Conservation (phyloP, 148 eudicot genomes). For the Cornus florida region DNA sequence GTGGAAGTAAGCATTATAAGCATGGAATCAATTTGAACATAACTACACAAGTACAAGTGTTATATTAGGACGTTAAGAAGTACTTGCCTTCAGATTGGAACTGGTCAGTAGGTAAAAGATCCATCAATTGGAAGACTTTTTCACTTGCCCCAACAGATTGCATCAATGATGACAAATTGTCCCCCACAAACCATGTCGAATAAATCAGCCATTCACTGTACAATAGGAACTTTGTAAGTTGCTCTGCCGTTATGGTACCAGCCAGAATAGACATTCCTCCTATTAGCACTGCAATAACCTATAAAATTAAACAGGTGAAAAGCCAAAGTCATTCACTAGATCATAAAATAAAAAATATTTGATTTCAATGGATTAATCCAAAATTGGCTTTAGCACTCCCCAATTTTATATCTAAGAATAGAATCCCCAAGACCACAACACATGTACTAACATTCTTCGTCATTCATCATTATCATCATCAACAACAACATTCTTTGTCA, state of each 20-base stretch:
- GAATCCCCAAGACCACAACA: background rate
- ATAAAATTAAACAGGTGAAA: conserved; percentile 20
- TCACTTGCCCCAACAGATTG: conserved; percentile 99
- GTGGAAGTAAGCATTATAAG: background rate
- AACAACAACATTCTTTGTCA: no score
- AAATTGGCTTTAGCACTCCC: background rate
- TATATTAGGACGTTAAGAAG: conserved; percentile 1
- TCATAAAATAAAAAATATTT: background rate
- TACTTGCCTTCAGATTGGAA: conserved; percentile 70
- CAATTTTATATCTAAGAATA: background rate
- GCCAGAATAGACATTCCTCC: conserved; percentile 93
- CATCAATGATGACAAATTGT: conserved; percentile 90
- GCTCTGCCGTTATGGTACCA: conserved; percentile 91
- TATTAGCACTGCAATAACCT: conserved; percentile 94
- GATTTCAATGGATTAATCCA: background rate
- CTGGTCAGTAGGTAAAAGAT: conserved; percentile 74
- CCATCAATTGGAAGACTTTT: conserved; percentile 95
- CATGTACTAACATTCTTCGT: no score
- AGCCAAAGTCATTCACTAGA: background rate
- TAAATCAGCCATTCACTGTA: conserved; percentile 99
- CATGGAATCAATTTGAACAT: background rate
- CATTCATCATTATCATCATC: no score
- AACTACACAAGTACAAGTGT: background rate
- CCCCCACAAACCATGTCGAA: conserved; percentile 99
- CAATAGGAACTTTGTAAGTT: conserved; percentile 89